Evolutionary conservation across 768 basidiomycete genomes (phyloP).

Genomic region (Tylopilus subfusipes): DNA sequence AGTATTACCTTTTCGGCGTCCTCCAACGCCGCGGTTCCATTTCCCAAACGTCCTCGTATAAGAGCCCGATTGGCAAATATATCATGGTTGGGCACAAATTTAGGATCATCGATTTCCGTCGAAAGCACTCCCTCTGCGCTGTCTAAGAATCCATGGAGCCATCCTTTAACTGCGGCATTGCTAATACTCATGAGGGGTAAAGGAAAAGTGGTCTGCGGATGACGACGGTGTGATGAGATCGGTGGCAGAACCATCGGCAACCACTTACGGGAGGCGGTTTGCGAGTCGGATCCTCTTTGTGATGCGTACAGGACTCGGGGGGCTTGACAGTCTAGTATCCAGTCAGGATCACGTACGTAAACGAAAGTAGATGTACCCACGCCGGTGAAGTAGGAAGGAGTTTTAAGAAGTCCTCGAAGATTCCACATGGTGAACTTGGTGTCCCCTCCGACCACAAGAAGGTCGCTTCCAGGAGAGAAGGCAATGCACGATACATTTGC

Average conservation of each 20-base stretch:
- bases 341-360: neutral
- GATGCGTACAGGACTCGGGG: constrained; percentile 1
- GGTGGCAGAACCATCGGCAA: neutral
- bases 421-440: constrained; percentile 16
- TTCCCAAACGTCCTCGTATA: constrained; percentile 5
- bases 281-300: constrained; percentile 1
- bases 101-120: constrained; percentile 2
- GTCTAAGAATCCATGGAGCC: constrained; percentile 15
- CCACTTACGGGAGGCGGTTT: constrained; percentile 3
- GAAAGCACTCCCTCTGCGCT: constrained; percentile 8
- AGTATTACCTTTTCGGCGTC: constrained; percentile 11
- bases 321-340: neutral
- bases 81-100: neutral
- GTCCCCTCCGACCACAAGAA: constrained; percentile 3
- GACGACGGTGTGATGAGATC: neutral
- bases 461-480: constrained; percentile 9
- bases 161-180: constrained; percentile 15
- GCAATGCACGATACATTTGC: constrained; percentile 12
- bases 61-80: constrained; percentile 16
- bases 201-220: constrained; percentile 3
- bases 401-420: neutral
- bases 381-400: neutral
- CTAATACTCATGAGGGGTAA: constrained; percentile 18
- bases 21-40: neutral
- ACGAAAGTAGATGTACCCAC: neutral